Conservation (phyloP, 1,284 basidiomycete genomes). For the Schizophyllum amplum region DNA sequence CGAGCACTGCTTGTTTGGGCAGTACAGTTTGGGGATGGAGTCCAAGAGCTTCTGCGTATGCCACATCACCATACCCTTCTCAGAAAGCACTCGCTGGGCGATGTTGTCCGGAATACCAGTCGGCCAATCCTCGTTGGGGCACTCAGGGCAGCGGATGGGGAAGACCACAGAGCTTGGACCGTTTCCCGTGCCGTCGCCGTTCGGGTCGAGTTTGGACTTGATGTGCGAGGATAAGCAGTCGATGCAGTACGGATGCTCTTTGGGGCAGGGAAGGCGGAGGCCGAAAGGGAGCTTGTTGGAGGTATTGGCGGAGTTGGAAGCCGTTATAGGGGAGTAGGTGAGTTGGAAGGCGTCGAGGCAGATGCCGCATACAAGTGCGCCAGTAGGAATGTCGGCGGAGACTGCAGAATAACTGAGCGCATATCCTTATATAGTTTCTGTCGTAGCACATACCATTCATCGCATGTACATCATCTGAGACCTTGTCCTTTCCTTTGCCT, state of each 20-base stretch:
- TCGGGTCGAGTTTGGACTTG: conserved; percentile 27
- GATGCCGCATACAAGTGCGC: conserved; percentile 25
- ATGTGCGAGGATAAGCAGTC: conserved; percentile 29
- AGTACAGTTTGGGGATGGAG: conserved; percentile 28
- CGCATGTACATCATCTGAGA: background rate
- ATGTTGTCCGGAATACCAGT: conserved; percentile 28
- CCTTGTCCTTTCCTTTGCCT: conserved; percentile 13
- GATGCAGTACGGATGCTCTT: conserved; percentile 28
- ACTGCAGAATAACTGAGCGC: background rate
- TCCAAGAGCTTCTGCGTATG: conserved; percentile 27
- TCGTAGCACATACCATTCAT: background rate
- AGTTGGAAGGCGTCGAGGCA: conserved; percentile 30
- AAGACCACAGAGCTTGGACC: conserved; percentile 23
- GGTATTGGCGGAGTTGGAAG: conserved; percentile 26
- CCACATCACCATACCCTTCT: conserved; percentile 29
- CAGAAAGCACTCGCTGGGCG: conserved; percentile 23
- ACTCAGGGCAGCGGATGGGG: conserved; percentile 33
- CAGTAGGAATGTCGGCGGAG: background rate
- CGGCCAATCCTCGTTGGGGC: conserved; percentile 22
- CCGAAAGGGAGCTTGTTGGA: conserved; percentile 29
- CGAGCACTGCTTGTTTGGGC: conserved; percentile 32
- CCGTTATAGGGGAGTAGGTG: conserved; percentile 27
- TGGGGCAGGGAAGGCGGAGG: conserved; percentile 27
- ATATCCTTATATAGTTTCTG: background rate
- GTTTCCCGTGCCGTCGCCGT: conserved; percentile 22